Base-by-base conservation (phyloP, 2,329 filamentous ascomycete genomes). In the Magnaporthiopsis rhizophila region DNA sequence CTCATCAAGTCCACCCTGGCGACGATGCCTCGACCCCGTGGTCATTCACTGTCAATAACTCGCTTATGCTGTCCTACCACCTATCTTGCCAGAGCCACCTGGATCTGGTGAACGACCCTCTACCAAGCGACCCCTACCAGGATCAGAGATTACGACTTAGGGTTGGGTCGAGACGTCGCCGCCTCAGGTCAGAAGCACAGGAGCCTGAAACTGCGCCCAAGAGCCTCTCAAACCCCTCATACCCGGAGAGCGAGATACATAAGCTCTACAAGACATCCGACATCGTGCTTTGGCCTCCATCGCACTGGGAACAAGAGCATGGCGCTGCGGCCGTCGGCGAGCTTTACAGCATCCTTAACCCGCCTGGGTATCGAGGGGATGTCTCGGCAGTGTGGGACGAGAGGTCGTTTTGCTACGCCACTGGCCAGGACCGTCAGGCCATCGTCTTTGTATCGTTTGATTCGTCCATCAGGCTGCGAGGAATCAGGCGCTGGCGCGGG, bases 91-190 rank as follows among this genome's bases (percentile, higher is more conserved):
- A 77, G 28, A 78, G 85, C 0, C 89, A 85, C 68, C 64, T 89
- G 6, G 87, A 89, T 67, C 71, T 89, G 0, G 81, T 88, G 7
- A 79, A 86, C 66, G 80, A 84, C 66, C 74, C 80, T 3, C 61
- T 72, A 38, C 67, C 71, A 1, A 65, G 67, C 3, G 68, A 72
- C n/a, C 66, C 71, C 4, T 74, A 74, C 62, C 58, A 38, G 8
- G 66, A 76, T 24, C 73, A 85, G 15, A 78, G 81, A 5, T 74
- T 89, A 5, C 78, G 82, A 32, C 74, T 83, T 12, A 70, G 73
- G 3, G 72, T 71, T 8, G 80, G 80, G 3, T 76, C 79, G 36
- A 76, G 83, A 57, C 74, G 72, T 21, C 68, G 73, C 9, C 74
- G 62, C 56, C 18, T 50, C 5, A 26, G 58, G 30, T 30, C 58